Conservation (phyloP, 1,284 basidiomycete species). For the Tilletia caries region DNA sequence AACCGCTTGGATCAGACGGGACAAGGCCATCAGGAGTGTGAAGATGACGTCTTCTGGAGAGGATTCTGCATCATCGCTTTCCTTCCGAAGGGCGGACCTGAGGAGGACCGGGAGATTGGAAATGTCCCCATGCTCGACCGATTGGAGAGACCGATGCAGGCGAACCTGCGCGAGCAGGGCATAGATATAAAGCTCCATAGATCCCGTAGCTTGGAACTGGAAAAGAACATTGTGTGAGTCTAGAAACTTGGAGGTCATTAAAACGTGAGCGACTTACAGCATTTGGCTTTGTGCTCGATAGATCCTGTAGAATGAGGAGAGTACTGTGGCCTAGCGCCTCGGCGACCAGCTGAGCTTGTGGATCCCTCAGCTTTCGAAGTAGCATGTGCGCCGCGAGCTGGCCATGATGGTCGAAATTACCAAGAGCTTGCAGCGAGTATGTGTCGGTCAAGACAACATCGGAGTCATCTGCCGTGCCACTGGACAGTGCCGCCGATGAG, state of each 20-base stretch:
- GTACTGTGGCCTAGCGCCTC: neutral
- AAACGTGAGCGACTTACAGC: neutral
- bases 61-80: neutral
- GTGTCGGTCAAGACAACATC: neutral
- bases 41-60: slow-evolving; percentile 19
- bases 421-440: neutral
- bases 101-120: neutral
- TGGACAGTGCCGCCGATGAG: neutral
- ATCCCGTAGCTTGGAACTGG: too few species aligned
- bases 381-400: neutral
- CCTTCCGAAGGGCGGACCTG: neutral
- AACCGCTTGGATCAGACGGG: neutral
- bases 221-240: too few species aligned
- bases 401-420: neutral
- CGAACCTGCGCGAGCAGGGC: neutral
- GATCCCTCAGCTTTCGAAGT: neutral
- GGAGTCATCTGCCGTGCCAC: neutral
- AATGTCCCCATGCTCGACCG: neutral
- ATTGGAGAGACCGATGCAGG: neutral
- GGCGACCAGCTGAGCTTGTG: neutral
- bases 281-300: neutral
- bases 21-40: slow-evolving; percentile 21
- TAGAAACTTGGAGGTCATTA: too few species aligned
- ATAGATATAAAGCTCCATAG: neutral
- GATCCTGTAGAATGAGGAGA: neutral